Conservation (phyloP, 345 rosid species). For the Salix suchowensis region DNA sequence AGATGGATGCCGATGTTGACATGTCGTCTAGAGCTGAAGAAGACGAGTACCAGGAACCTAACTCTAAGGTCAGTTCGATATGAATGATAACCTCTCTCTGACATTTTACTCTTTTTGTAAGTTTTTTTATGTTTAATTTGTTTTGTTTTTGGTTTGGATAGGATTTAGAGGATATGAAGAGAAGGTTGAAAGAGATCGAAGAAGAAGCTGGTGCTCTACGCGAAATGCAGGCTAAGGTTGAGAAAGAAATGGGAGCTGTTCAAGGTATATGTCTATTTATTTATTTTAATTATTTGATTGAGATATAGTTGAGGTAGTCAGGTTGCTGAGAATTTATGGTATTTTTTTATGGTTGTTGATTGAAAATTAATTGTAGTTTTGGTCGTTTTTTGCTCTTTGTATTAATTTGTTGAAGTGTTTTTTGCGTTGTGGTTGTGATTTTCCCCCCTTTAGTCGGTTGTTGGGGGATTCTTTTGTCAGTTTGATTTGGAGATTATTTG, state of each 20-base stretch:
- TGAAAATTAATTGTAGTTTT: neutral
- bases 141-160: conserved; percentile 10
- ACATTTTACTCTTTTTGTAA: neutral
- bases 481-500: neutral
- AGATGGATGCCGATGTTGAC: conserved; percentile 65
- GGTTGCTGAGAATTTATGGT: neutral
- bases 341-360: neutral
- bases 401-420: neutral
- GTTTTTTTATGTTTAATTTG: neutral
- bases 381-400: neutral
- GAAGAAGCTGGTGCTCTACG: conserved; percentile 98
- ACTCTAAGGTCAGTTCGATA: conserved; percentile 46
- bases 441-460: neutral
- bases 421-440: neutral
- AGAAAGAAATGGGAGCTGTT: conserved; percentile 95
- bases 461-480: neutral
- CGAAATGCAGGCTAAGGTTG: conserved; percentile 98
- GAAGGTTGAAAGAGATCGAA: conserved; percentile 87
- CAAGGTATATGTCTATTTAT: conserved; percentile 53
- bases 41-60: conserved; percentile 49
- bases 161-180: conserved; percentile 99
- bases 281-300: neutral
- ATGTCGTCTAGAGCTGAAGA: conserved; percentile 45
- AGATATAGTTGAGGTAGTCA: neutral
- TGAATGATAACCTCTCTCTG: conserved; percentile 1